These are phyloP conservation scores for Cotoneaster glaucophyllus DNA, from an alignment of 306 rosid genomes.

Conservation along the genomic window DNA sequence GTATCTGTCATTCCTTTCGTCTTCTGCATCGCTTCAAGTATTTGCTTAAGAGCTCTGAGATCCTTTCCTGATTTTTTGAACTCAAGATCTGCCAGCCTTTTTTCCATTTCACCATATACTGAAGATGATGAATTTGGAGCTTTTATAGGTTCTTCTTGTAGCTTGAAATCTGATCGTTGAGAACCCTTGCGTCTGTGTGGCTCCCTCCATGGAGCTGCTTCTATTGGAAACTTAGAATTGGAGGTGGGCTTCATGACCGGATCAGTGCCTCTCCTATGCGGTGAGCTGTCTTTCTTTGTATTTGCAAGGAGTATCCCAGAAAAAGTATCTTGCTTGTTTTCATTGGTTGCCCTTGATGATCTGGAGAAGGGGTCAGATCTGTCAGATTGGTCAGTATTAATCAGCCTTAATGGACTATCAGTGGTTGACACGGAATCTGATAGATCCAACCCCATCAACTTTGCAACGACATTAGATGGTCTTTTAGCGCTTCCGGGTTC, in stretches of 20 bases:
- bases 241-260: constrained; percentile 26
- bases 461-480: constrained; percentile 61
- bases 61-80: constrained; percentile 90
- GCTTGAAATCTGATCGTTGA: constrained; percentile 31
- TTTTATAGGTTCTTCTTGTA: constrained; percentile 37
- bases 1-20: constrained; percentile 30
- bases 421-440: constrained; percentile 34
- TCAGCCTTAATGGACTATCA: constrained; percentile 22
- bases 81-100: constrained; percentile 74
- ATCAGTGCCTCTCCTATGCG: constrained; percentile 34
- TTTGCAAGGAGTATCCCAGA: constrained; percentile 28
- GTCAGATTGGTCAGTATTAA: constrained; percentile 15
- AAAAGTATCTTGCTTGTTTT: constrained; percentile 29
- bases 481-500: constrained; percentile 50
- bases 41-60: constrained; percentile 90
- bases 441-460: constrained; percentile 85
- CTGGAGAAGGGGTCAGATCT: constrained; percentile 26
- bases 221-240: constrained; percentile 31
- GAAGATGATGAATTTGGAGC: constrained; percentile 38
- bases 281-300: constrained; percentile 22
- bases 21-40: constrained; percentile 88
- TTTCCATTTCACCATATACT: constrained; percentile 83
- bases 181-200: constrained; percentile 28
- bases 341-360: constrained; percentile 31
- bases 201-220: constrained; percentile 49